Evolutionary conservation across 805 yeast genomes (phyloP).

Genomic region (Pichia heedii): DNA sequence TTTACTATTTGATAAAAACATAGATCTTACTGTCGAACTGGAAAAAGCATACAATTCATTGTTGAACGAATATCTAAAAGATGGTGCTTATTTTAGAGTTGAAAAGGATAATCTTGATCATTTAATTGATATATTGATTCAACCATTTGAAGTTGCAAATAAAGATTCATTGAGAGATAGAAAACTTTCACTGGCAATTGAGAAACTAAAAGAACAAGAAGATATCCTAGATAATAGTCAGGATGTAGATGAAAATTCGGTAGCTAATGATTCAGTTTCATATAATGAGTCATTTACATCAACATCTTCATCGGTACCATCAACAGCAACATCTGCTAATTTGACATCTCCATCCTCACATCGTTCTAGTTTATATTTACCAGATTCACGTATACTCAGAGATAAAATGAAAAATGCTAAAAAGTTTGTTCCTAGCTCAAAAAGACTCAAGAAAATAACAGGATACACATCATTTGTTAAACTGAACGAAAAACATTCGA

Average conservation of each 20-base stretch:
- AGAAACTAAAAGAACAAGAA: constrained; percentile 16
- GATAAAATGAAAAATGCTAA: constrained; percentile 11
- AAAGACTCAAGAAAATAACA: constrained; percentile 18
- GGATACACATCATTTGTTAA: constrained; percentile 40
- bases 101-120: constrained; percentile 65
- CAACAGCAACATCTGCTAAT: background rate
- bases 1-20: constrained; percentile 39
- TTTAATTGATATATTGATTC: constrained; percentile 36
- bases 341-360: background rate
- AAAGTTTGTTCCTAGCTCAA: constrained; percentile 11
- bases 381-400: constrained; percentile 9
- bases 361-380: constrained; percentile 8
- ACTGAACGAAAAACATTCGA: constrained; percentile 35
- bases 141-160: constrained; percentile 34
- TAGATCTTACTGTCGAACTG: constrained; percentile 40
- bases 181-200: constrained; percentile 24
- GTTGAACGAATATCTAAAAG: constrained; percentile 60
- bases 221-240: background rate
- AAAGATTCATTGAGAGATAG: constrained; percentile 30
- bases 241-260: background rate
- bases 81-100: constrained; percentile 55
- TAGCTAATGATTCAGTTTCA: background rate
- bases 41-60: constrained; percentile 69
- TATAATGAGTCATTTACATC: background rate
- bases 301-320: background rate